Percentiles rank a stretch among this genome's conserved stretches.
Conservation (phyloP, 805 yeast species). For the Cyberlindnera nakhonratchasimensis region DNA sequence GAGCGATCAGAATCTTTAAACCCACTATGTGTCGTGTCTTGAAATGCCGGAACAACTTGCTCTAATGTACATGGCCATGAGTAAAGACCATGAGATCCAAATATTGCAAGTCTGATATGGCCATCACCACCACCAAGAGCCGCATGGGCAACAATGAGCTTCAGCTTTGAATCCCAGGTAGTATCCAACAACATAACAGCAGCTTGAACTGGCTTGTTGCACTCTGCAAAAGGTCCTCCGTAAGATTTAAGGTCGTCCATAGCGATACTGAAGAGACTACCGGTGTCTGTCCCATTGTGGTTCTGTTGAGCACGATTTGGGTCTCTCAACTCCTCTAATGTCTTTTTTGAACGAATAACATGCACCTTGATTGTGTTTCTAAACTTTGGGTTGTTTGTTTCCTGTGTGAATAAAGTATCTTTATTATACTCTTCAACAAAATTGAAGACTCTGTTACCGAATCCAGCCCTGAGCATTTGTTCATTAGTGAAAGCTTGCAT, state of each 20-base stretch:
- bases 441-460: conserved; percentile 74
- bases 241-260: conserved; percentile 59
- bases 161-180: conserved; percentile 64
- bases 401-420: conserved; percentile 51
- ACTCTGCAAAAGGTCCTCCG: conserved; percentile 50
- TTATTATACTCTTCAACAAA: conserved; percentile 62
- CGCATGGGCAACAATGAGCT: conserved; percentile 78
- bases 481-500: conserved; percentile 92
- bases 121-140: conserved; percentile 89
- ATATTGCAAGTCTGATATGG: conserved; percentile 73
- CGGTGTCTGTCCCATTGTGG: conserved; percentile 62
- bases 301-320: conserved; percentile 88
- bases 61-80: conserved; percentile 90
- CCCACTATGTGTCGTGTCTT: conserved; percentile 66
- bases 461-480: conserved; percentile 75
- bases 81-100: conserved; percentile 89
- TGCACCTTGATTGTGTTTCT: conserved; percentile 76
- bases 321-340: conserved; percentile 70
- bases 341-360: conserved; percentile 60
- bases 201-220: conserved; percentile 56
- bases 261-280: conserved; percentile 77
- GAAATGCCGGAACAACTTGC: conserved; percentile 60
- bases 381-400: conserved; percentile 28
- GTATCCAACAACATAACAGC: conserved; percentile 85
- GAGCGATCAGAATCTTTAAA: conserved; percentile 80